Percentiles rank a stretch among this genome's conserved stretches.
Evolutionary conservation across 179 eudicot genomes (phyloP).

Genomic region (Spergularia azorica): DNA sequence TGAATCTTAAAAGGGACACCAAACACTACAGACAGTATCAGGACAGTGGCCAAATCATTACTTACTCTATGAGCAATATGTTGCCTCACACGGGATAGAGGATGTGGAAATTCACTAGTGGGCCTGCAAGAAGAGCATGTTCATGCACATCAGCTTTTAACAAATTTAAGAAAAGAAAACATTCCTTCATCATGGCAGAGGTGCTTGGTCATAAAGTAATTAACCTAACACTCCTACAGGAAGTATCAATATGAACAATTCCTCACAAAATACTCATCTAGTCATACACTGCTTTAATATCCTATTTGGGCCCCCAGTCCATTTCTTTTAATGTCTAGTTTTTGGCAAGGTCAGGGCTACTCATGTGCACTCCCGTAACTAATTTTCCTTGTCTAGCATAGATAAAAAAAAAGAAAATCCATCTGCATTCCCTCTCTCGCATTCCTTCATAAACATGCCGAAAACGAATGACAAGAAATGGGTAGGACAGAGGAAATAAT

Average conservation of each 20-base stretch:
- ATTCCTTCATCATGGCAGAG: neutral
- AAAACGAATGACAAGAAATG: no score
- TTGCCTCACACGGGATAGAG: slow-evolving; percentile 80
- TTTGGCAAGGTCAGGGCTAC: no score
- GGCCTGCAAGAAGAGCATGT: slow-evolving; percentile 49
- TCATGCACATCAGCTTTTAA: neutral
- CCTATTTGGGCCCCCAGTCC: no score
- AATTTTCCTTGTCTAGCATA: no score
- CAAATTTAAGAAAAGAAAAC: neutral
- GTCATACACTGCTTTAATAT: no score
- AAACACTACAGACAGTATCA: neutral
- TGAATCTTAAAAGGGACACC: slow-evolving; percentile 1
- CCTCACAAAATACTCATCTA: neutral
- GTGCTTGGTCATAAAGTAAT: neutral
- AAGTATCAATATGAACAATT: neutral
- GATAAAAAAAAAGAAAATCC: no score
- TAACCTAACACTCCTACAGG: neutral
- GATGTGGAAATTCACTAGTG: slow-evolving; percentile 88
- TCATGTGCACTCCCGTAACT: no score
- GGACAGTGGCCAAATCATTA: neutral
- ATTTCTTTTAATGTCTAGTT: no score
- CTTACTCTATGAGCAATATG: slow-evolving; percentile 72
- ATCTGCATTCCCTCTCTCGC: no score
- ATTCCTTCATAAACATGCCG: no score
- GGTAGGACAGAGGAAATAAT: neutral